Evolutionary conservation across 2,329 filamentous ascomycete genomes (phyloP).

Genomic region (Cladosporium sp.): DNA sequence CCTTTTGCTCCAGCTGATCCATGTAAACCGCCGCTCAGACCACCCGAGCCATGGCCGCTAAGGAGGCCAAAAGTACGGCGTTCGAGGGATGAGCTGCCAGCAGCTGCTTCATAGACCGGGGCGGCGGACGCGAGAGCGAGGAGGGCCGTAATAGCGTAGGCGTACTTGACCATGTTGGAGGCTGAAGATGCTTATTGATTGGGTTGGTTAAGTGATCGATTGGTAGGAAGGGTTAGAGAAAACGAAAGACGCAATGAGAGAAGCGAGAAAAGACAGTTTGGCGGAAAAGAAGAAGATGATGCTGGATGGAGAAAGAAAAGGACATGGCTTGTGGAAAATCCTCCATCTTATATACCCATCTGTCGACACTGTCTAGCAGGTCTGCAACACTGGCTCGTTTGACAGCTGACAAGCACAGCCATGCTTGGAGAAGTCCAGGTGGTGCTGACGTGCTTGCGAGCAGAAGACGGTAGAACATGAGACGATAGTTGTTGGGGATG

Average conservation of each 20-base stretch:
- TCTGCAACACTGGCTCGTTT: too few species aligned
- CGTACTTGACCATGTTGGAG: slow-evolving; percentile 7
- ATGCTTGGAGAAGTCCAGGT: not conserved
- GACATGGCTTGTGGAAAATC: too few species aligned
- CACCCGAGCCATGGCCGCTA: not conserved
- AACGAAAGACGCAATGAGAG: too few species aligned
- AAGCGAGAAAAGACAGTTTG: not conserved
- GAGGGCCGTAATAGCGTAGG: slow-evolving; percentile 5
- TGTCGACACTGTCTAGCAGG: too few species aligned
- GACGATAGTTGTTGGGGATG: slow-evolving; percentile 2
- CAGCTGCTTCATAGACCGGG: slow-evolving; percentile 1
- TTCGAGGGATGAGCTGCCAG: too few species aligned
- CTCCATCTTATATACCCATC: too few species aligned
- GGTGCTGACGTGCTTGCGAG: not conserved
- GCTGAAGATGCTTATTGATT: not conserved
- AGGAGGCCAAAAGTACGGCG: slow-evolving; percentile 1
- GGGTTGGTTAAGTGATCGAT: not conserved
- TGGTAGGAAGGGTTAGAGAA: not conserved
- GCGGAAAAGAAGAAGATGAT: too few species aligned
- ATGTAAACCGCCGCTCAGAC: not conserved
- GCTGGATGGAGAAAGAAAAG: too few species aligned
- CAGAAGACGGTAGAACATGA: not conserved
- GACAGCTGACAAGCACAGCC: not conserved
- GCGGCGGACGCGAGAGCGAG: slow-evolving; percentile 1
- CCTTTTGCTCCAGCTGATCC: too few species aligned